Base-by-base conservation (phyloP, 495 filamentous ascomycete genomes). In the Hyaloscypha finlandica region DNA sequence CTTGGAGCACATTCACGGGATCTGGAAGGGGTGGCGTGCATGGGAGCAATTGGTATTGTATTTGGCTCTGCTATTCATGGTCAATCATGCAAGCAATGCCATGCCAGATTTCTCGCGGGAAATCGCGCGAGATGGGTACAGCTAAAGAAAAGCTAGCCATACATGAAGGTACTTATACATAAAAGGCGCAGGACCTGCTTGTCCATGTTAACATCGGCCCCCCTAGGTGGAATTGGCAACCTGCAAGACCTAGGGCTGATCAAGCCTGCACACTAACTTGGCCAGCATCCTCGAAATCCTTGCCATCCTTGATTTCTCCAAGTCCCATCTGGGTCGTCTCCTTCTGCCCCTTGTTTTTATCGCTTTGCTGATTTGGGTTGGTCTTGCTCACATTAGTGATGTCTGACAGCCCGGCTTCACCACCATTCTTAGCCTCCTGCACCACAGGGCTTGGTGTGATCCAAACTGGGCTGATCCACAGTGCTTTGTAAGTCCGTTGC, bases 1-100 rank as follows among this genome's bases (percentile, higher is more conserved):
- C 20, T 51, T 29, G 54, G 60, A 9, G 60, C 59, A 56, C 53
- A 56, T 29, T 11, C 16, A 48, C 16, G 42, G 42, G 16, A 48
- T 48, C 9, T 48, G 11, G 11, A 48, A 14, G 12, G 42, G 42
- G 14, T 19, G 42, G 16, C 12, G 3, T 1, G 35, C 42, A 48
- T 19, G 42, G 42, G 8, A 16, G 42, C 42, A 48, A 48, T 16
- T 48, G 16, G 42, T 48, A 19, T 48, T 48, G 11, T 48, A 48
- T 48, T 25, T 48, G 42, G 42, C 42, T 1, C 9, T 48, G 42
- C 42, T 48, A 19, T 48, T 25, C 35, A 48, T 48, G 42, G 42
- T 48, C 16, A 11, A 48, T 19, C 16, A 48, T 48, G 42, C 42
- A 48, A 11, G 42, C 42, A 4, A 48, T 4, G 16, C 42, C 42